Conservation (phyloP, 2,329 filamentous ascomycete genomes). For the Parafenestella ontariensis region DNA sequence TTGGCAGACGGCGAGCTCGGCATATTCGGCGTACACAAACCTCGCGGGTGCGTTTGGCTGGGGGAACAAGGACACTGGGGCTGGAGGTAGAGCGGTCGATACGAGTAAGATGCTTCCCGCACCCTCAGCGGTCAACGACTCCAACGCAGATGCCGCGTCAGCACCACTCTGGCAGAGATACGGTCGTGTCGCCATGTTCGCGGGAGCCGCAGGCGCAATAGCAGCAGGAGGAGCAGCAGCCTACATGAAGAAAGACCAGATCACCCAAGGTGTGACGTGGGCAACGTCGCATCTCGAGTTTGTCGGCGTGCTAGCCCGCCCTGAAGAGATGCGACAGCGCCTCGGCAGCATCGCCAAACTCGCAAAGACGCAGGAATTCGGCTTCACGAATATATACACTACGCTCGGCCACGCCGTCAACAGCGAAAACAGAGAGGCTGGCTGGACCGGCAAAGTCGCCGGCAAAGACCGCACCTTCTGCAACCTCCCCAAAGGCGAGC, state of each 20-base stretch:
- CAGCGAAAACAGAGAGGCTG: constrained; percentile 47
- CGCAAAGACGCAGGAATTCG: constrained; percentile 70
- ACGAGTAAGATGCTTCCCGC: constrained; percentile 46
- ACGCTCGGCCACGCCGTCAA: constrained; percentile 74
- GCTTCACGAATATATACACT: constrained; percentile 88
- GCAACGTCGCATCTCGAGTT: constrained; percentile 91
- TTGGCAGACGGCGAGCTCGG: constrained; percentile 75
- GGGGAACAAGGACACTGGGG: constrained; percentile 45
- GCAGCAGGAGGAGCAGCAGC: constrained; percentile 84
- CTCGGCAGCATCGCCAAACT: constrained; percentile 72
- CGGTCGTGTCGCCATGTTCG: constrained; percentile 85
- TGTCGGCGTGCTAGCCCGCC: constrained; percentile 85
- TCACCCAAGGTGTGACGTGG: constrained; percentile 80
- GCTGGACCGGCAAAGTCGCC: constrained; percentile 63
- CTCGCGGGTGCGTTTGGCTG: constrained; percentile 70
- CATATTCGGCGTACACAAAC: constrained; percentile 71
- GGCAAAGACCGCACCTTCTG: constrained; percentile 86
- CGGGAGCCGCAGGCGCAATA: constrained; percentile 80
- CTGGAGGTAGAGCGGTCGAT: constrained; percentile 33
- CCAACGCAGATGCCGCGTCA: constrained; percentile 54
- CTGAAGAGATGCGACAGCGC: constrained; percentile 79
- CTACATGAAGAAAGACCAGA: constrained; percentile 82
- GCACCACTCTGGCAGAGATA: constrained; percentile 73
- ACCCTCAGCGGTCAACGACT: constrained; percentile 48
- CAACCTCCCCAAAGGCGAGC: constrained; percentile 59